Conservation (phyloP, 2,329 filamentous ascomycete species). For the Stylonectria norvegica region DNA sequence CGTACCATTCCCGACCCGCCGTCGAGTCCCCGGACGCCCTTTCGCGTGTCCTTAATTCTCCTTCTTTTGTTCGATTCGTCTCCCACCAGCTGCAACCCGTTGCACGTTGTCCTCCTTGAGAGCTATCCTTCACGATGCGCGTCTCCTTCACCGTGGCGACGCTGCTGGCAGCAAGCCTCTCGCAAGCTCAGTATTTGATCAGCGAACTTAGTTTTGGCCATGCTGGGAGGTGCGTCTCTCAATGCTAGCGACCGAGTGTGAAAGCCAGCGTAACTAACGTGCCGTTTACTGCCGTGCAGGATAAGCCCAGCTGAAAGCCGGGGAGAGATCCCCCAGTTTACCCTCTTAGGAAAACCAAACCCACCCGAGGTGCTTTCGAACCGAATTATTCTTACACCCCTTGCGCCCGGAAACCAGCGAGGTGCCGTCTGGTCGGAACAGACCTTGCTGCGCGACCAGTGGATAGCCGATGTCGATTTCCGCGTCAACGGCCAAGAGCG, state of each 20-base stretch:
- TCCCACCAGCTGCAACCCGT: neutral
- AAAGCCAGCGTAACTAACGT: neutral
- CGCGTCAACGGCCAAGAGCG: constrained; percentile 81
- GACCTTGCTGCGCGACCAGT: constrained; percentile 61
- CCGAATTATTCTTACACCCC: constrained; percentile 86
- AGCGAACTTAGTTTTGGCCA: constrained; percentile 77
- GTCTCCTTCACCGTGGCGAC: constrained; percentile 36
- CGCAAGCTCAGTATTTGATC: constrained; percentile 64
- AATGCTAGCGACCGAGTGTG: neutral
- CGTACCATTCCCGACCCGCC: constrained; percentile 7
- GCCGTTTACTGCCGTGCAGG: constrained; percentile 35
- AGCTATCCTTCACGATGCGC: constrained; percentile 41
- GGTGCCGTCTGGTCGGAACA: constrained; percentile 77
- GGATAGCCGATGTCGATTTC: constrained; percentile 83
- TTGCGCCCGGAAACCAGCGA: constrained; percentile 79
- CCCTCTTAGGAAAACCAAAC: constrained; percentile 51
- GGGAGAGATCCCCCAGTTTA: constrained; percentile 52
- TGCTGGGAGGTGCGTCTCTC: constrained; percentile 52
- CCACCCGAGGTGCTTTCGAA: constrained; percentile 72
- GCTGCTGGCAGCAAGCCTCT: constrained; percentile 45
- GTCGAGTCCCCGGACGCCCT: neutral
- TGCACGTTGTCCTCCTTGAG: neutral
- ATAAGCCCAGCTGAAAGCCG: constrained; percentile 59
- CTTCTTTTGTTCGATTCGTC: constrained; percentile 1
- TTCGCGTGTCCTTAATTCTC: constrained; percentile 5